Percentiles rank a stretch among this genome's conserved stretches.
Evolutionary conservation across 2,329 filamentous ascomycete genomes (phyloP).

Genomic region (Sarocladium strictum): DNA sequence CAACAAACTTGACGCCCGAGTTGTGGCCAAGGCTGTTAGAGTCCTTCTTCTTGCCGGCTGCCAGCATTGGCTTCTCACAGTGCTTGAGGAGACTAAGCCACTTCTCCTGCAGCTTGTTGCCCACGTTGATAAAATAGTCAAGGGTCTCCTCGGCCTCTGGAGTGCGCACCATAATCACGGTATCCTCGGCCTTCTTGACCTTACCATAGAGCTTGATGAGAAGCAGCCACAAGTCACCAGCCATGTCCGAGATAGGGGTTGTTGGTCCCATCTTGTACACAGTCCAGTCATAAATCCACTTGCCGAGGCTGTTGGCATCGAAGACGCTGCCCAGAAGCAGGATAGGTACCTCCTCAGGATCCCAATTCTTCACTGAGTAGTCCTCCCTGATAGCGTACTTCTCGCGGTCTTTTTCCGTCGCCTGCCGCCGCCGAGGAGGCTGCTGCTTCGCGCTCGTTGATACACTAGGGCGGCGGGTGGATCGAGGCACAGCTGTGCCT

Average conservation of each 20-base stretch:
- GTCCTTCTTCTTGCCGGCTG: constrained; percentile 70
- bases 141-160: constrained; percentile 66
- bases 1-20: constrained; percentile 90
- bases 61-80: constrained; percentile 94
- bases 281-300: constrained; percentile 99
- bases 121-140: constrained; percentile 68
- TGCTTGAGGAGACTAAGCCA: constrained; percentile 62
- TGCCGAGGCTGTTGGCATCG: constrained; percentile 93
- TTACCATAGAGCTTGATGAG: constrained; percentile 92
- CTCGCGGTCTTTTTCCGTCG: constrained; percentile 54
- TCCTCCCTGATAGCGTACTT: constrained; percentile 75
- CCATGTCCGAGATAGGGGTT: constrained; percentile 82
- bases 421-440: constrained; percentile 22
- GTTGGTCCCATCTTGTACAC: constrained; percentile 80
- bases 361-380: constrained; percentile 98
- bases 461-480: constrained; percentile 42
- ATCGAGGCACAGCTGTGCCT: constrained; percentile 22
- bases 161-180: constrained; percentile 63
- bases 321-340: constrained; percentile 93
- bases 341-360: constrained; percentile 88
- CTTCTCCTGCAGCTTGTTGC: constrained; percentile 25
- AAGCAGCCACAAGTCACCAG: constrained; percentile 90
- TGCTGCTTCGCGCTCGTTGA: constrained; percentile 17
- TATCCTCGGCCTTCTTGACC: constrained; percentile 83
- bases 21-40: constrained; percentile 68